Conservation (phyloP, 345 rosid species). For the Pelargonium nanum region DNA sequence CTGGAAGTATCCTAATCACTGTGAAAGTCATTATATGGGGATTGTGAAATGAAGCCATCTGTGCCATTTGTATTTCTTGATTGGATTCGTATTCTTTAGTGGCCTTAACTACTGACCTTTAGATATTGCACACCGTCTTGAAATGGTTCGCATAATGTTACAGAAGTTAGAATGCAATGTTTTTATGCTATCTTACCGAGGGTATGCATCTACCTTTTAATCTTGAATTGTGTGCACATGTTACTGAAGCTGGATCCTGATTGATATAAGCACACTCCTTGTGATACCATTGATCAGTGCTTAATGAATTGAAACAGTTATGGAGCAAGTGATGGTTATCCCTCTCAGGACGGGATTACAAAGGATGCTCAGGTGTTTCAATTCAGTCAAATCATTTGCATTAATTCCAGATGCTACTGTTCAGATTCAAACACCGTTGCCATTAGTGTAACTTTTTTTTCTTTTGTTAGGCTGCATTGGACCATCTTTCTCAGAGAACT, state of each 20-base stretch:
- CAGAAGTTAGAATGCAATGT: slow-evolving; percentile 87
- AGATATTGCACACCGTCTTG: slow-evolving; percentile 99
- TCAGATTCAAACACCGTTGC: slow-evolving; percentile 8
- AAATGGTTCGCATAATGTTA: slow-evolving; percentile 82
- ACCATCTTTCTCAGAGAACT: slow-evolving; percentile 76
- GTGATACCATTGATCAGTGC: too few relatives aligned
- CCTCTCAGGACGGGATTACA: slow-evolving; percentile 85
- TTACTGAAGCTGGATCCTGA: slow-evolving; percentile 8
- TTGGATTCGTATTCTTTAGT: slow-evolving; percentile 11
- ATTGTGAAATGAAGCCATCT: too few relatives aligned
- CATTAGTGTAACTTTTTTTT: slow-evolving; percentile 11
- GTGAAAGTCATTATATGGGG: neutral
- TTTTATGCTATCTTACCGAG: slow-evolving; percentile 98
- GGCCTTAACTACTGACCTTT: slow-evolving; percentile 39
- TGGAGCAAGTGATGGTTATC: slow-evolving; percentile 93
- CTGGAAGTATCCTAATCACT: slow-evolving; percentile 85
- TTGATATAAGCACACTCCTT: too few relatives aligned
- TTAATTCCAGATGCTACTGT: slow-evolving; percentile 6
- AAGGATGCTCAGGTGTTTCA: slow-evolving; percentile 80
- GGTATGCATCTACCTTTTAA: slow-evolving; percentile 35
- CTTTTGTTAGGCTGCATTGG: slow-evolving; percentile 76
- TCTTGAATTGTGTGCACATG: neutral
- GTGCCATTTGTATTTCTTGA: neutral
- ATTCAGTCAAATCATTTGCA: slow-evolving; percentile 5
- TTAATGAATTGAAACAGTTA: slow-evolving; percentile 38